A percentile compares a stretch with the other conserved stretches of the same genome.
These are phyloP conservation scores for Trichoderma atroviride DNA, from an alignment of 2,329 filamentous ascomycete species.

Conservation along the genomic window DNA sequence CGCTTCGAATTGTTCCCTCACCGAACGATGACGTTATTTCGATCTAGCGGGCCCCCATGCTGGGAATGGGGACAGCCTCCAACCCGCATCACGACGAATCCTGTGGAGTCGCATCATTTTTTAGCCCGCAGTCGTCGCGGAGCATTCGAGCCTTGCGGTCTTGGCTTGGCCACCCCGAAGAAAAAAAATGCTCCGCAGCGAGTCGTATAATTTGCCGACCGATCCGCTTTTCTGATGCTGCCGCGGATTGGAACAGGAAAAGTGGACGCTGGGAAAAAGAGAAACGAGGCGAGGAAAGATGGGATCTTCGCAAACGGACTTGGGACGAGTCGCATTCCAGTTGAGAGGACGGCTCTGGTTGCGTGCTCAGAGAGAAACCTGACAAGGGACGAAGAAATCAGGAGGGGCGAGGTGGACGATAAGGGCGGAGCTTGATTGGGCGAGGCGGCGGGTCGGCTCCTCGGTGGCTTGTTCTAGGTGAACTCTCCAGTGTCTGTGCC, in stretches of 20 bases:
- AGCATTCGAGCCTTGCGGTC: slow-evolving; percentile 1
- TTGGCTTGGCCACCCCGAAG: neutral
- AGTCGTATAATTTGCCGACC: slow-evolving; percentile 21
- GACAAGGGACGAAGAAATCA: neutral
- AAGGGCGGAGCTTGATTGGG: neutral
- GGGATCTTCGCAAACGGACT: neutral
- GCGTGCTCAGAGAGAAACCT: slow-evolving; percentile 1
- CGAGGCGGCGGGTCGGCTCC: neutral
- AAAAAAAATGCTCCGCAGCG: slow-evolving; percentile 15
- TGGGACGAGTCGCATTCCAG: slow-evolving; percentile 12
- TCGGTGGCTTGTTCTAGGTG: slow-evolving; percentile 10
- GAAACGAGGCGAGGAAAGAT: neutral
- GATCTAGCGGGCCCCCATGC: slow-evolving; percentile 18
- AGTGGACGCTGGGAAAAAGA: neutral
- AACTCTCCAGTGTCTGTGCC: neutral
- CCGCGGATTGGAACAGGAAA: neutral
- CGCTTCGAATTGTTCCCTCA: neutral
- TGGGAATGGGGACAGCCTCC: neutral
- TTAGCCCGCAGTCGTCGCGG: neutral
- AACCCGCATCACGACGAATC: slow-evolving; percentile 15
- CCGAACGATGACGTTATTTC: slow-evolving; percentile 25
- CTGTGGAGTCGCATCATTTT: slow-evolving; percentile 12
- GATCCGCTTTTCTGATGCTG: slow-evolving; percentile 16
- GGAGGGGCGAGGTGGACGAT: neutral
- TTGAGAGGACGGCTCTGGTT: neutral